Evolutionary conservation across 176 grass and related monocot species (phyloP).

Genomic region (Oropetium thomaeum): DNA sequence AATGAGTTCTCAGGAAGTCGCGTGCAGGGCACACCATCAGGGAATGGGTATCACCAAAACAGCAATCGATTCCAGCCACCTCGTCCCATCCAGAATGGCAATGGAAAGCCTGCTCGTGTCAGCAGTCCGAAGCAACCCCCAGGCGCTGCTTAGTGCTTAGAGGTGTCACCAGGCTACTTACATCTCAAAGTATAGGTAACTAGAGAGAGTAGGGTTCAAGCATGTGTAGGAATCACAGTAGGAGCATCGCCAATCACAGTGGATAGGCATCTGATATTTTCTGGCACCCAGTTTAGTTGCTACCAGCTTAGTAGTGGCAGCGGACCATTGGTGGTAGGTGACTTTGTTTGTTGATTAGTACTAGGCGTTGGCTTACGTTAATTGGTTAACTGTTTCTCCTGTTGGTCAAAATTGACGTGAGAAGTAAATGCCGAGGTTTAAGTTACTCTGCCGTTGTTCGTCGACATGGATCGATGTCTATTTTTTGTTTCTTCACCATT

Average conservation of each 20-base stretch:
- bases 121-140: constrained; percentile 31
- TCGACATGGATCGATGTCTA: not conserved
- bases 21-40: constrained; percentile 16
- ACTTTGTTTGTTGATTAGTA: constrained; percentile 21
- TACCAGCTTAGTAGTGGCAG: not conserved
- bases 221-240: constrained; percentile 8
- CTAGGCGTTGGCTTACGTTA: constrained; percentile 1
- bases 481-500: not conserved
- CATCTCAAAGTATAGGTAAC: not conserved
- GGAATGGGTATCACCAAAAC: constrained; percentile 29
- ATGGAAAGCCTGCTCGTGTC: constrained; percentile 17
- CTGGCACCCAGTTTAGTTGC: not conserved
- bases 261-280: not conserved
- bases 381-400: constrained; percentile 2
- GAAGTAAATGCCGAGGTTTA: not conserved
- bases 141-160: constrained; percentile 27
- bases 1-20: constrained; percentile 48
- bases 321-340: not conserved
- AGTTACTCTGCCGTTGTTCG: not conserved
- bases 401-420: not conserved
- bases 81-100: constrained; percentile 38
- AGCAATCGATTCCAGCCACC: constrained; percentile 28
- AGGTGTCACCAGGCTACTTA: not conserved
- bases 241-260: constrained; percentile 6
- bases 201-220: not conserved